Base-by-base conservation (phyloP, 2,329 filamentous ascomycete genomes). In the Aspergillus costaricaensis region DNA sequence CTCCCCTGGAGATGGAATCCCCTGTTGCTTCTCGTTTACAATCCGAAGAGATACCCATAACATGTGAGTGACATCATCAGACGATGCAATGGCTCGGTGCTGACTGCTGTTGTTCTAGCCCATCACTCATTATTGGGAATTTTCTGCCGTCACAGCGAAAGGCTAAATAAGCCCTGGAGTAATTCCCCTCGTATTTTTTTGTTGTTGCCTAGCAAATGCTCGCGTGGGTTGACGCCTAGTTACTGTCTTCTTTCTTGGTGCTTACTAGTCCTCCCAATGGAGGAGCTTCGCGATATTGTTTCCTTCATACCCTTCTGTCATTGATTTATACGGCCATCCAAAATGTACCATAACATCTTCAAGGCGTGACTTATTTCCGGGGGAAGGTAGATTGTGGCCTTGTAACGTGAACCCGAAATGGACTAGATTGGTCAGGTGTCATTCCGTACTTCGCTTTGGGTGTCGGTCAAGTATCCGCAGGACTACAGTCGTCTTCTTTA, bases 1-100 rank as follows among this genome's bases (percentile, higher is more conserved):
- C 62, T 87, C 88, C 3, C 55, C 66, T 39, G 86, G 89, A 57
- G 86, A 89, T 19, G 87, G 91, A 41, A 88, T 97, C 61, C 90
- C 91, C 73, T 99, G 95, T 76, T 98, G 94, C 76, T 99, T 99
- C 77, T 98, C 94, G 0, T 97, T 99, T 74, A 96, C 94, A 60
- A 96, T 99, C 67, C 87, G 92, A 70, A 88, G 94, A 72, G 95
- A 99, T 79, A 91, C 92, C 63, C 91, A 97, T 77, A 96, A 97
- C 73, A 92, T 99, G 95, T 97, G 80, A 84, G 93, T 80, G 6
- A 19, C 36, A 15, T 19, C 21, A 12, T 8, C 52, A 32, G 8
- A 10, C 21, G 19, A 5, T 30, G 17, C 21, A 5, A 14, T 19
- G n/a, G 2, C 32, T 52, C 10, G 10, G n/a, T 8, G 32, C 55